These are phyloP conservation scores for Botrytis porri DNA, from an alignment of 2,329 filamentous ascomycete genomes.

Conservation along the genomic window DNA sequence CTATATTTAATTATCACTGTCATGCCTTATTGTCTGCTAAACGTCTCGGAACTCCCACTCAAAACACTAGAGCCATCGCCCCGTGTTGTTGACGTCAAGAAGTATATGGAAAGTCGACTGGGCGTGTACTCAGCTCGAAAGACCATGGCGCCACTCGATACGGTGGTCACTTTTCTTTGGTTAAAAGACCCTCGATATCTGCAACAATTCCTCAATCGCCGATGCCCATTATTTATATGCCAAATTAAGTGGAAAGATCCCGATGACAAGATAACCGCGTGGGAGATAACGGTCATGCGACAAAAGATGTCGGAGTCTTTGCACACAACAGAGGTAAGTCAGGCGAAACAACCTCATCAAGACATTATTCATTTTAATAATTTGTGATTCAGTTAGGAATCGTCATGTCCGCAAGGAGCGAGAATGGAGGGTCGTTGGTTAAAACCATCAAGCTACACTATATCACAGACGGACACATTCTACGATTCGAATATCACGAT, in stretches of 20 bases:
- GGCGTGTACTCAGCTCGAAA: not conserved
- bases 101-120: not conserved
- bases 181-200: not conserved
- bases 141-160: constrained; percentile 5
- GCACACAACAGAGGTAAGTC: not conserved
- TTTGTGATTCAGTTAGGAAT: not conserved
- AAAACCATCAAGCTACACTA: not conserved
- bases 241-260: too few species aligned
- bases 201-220: constrained; percentile 13
- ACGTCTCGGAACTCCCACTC: not conserved
- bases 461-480: constrained; percentile 7
- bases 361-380: not conserved
- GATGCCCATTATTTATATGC: not conserved
- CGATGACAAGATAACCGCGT: not conserved
- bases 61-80: not conserved
- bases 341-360: too few species aligned
- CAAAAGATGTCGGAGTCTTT: constrained; percentile 1
- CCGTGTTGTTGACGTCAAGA: not conserved
- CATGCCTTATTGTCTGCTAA: constrained; percentile 8
- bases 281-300: not conserved
- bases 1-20: not conserved
- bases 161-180: constrained; percentile 8
- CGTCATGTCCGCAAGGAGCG: fast-evolving
- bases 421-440: not conserved
- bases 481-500: constrained; percentile 6